Percentiles rank a stretch among this genome's conserved stretches.
phyloP scores from a whole-genome alignment of 139 green algal genomes.

The Astrephomene gubernaculifera region DNA sequence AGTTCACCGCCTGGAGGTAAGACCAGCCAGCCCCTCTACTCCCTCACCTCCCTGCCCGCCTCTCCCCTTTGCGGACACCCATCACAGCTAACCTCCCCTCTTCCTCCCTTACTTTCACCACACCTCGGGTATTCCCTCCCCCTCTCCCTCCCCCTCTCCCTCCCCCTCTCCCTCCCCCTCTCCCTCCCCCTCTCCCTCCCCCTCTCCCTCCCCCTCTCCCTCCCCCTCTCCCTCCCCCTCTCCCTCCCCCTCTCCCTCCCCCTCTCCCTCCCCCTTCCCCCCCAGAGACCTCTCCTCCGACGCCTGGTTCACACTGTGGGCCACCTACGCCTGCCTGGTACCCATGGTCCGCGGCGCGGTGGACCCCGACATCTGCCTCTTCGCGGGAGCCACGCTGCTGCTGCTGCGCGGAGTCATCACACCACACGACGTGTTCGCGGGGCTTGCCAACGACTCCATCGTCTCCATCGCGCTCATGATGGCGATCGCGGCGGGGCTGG shows the following conservation, averaged over 20 bases:
- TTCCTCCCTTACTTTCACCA: neutral
- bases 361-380: conserved; percentile 44
- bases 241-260: neutral
- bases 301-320: conserved; percentile 30
- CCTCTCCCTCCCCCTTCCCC: neutral
- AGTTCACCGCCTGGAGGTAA: conserved; percentile 19
- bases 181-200: neutral
- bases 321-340: neutral
- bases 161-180: neutral
- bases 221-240: neutral
- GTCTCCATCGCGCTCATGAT: conserved; percentile 46
- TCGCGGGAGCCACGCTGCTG: neutral
- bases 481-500: conserved; percentile 31
- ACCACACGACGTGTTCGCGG: conserved; percentile 20
- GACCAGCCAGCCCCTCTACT: too few species aligned
- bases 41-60: too few species aligned
- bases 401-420: conserved; percentile 31
- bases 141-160: neutral
- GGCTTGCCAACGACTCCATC: conserved; percentile 36
- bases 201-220: neutral
- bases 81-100: neutral
- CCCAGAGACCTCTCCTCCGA: conserved; percentile 14
- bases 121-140: neutral
- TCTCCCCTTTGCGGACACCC: too few species aligned
- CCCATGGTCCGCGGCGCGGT: conserved; percentile 20